Evolutionary conservation across 176 grass and related monocot species (phyloP).

Genomic region (Ananas comosus): DNA sequence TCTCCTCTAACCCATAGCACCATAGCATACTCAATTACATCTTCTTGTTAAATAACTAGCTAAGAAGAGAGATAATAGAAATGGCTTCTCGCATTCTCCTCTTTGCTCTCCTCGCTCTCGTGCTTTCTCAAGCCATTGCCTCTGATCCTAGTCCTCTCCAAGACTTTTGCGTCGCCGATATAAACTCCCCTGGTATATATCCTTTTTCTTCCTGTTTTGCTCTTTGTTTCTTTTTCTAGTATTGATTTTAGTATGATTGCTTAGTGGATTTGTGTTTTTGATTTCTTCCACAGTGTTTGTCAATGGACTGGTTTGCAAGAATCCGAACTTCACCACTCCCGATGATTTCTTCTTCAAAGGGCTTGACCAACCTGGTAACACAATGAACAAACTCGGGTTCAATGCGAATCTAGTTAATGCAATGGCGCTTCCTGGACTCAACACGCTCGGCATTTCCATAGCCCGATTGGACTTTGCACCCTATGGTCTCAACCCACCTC

Average conservation of each 20-base stretch:
- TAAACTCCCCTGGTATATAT: slow-evolving; percentile 3
- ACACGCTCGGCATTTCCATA: slow-evolving; percentile 27
- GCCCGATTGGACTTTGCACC: slow-evolving; percentile 31
- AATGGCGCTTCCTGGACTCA: slow-evolving; percentile 8
- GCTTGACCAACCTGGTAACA: slow-evolving; percentile 12
- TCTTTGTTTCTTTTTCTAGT: too few relatives aligned
- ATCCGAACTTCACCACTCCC: neutral
- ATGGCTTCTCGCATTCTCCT: slow-evolving; percentile 17
- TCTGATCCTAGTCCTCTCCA: slow-evolving; percentile 26
- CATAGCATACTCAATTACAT: too few relatives aligned
- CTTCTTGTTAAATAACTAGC: too few relatives aligned
- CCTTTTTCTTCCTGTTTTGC: too few relatives aligned
- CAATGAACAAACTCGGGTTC: slow-evolving; percentile 14
- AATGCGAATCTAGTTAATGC: slow-evolving; percentile 14
- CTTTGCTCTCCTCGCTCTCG: slow-evolving; percentile 5
- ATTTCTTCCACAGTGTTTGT: slow-evolving; percentile 13
- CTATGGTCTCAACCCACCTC: slow-evolving; percentile 21
- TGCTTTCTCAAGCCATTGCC: neutral
- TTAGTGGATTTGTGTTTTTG: neutral
- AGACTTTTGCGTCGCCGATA: slow-evolving; percentile 25
- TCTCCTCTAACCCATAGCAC: too few relatives aligned
- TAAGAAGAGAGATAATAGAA: slow-evolving; percentile 8
- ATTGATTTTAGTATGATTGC: neutral
- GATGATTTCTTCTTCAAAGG: slow-evolving; percentile 35
- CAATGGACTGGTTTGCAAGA: slow-evolving; percentile 31